Percentiles rank a stretch among this genome's conserved stretches.
These are phyloP conservation scores for Leersia perrieri DNA, from an alignment of 176 grass and related monocot species.

Conservation along the genomic window DNA sequence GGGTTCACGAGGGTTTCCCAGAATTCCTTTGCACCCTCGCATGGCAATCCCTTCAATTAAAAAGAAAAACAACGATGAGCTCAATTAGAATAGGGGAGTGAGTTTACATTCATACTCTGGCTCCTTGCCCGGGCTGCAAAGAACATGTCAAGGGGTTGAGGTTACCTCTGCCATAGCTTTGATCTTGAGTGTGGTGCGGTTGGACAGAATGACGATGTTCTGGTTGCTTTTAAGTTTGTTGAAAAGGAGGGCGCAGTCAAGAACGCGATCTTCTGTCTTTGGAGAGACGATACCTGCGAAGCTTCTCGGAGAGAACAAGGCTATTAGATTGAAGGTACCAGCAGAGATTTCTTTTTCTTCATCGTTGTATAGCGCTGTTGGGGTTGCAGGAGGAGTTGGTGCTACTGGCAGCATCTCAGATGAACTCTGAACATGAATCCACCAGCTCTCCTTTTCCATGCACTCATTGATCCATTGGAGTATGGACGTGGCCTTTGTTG, in stretches of 20 bases:
- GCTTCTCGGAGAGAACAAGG: constrained; percentile 39
- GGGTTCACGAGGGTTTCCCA: constrained; percentile 77
- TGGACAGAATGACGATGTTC: constrained; percentile 62
- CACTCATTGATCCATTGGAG: constrained; percentile 88
- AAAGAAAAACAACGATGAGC: background rate
- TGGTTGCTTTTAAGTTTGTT: constrained; percentile 38
- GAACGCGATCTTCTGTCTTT: constrained; percentile 63
- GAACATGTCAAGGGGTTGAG: too few relatives aligned
- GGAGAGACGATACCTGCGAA: constrained; percentile 58
- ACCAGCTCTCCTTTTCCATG: constrained; percentile 70
- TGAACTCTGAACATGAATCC: constrained; percentile 86
- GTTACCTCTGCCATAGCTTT: constrained; percentile 96
- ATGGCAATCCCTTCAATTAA: constrained; percentile 59
- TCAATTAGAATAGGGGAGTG: background rate
- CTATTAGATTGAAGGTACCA: constrained; percentile 38
- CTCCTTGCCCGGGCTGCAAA: background rate
- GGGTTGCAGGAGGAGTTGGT: constrained; percentile 89
- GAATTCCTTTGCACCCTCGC: constrained; percentile 78
- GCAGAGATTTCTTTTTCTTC: constrained; percentile 14
- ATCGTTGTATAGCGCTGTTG: constrained; percentile 28
- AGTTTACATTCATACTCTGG: background rate
- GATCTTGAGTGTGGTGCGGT: constrained; percentile 75
- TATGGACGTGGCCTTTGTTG: constrained; percentile 64
- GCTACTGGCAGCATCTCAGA: constrained; percentile 58
- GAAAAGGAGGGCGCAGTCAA: constrained; percentile 64